phyloP scores from a whole-genome alignment of 768 basidiomycete genomes.

The Tubosaeta brunneosetosa region DNA sequence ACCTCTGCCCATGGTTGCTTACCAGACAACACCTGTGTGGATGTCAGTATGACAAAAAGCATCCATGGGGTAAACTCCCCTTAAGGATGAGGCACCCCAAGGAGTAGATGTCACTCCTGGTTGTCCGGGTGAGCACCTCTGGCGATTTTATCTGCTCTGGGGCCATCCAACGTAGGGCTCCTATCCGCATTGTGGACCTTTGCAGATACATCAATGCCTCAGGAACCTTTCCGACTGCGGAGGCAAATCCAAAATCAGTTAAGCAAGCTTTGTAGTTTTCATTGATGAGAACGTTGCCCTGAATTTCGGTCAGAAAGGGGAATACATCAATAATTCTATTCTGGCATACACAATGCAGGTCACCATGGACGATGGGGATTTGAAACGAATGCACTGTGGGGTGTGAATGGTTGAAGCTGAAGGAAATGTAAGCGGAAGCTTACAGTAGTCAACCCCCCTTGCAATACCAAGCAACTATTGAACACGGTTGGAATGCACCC shows the following conservation, averaged over 20 bases:
- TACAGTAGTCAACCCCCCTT: conserved; percentile 8
- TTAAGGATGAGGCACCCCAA: not conserved
- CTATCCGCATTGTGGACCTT: not conserved
- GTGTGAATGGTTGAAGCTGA: not conserved
- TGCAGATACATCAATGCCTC: not conserved
- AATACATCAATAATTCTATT: too few species aligned
- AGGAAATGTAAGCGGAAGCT: too few species aligned
- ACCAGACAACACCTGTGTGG: too few species aligned
- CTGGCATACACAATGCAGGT: not conserved
- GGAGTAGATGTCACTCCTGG: not conserved
- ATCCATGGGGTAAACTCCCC: not conserved
- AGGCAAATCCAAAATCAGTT: not conserved
- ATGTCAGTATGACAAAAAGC: too few species aligned
- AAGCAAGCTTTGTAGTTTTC: not conserved
- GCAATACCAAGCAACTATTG: conserved; percentile 10
- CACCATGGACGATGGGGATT: conserved; percentile 1
- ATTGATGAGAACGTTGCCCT: not conserved
- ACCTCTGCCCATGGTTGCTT: too few species aligned
- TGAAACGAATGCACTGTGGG: conserved; percentile 8
- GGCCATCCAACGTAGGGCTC: not conserved
- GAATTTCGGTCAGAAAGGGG: not conserved
- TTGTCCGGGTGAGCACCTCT: not conserved
- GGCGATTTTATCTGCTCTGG: not conserved
- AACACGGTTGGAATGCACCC: conserved; percentile 20
- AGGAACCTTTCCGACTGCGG: not conserved